Evolutionary conservation across 2,329 filamentous ascomycete genomes (phyloP), one percentile per base, ranked within the genome.

Genomic region (Sphaerulina vaccinii): DNA sequence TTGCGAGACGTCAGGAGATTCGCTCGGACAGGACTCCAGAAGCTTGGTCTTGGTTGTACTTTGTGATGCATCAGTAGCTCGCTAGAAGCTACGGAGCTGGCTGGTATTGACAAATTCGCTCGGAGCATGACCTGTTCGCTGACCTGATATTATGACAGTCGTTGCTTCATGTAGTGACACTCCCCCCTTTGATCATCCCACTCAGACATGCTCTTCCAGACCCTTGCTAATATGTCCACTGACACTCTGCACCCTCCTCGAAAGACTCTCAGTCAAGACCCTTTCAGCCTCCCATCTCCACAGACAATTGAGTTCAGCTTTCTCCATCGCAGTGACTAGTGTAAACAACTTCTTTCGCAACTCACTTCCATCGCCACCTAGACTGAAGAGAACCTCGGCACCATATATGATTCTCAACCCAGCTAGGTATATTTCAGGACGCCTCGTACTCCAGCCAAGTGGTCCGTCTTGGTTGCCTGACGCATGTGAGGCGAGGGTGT

Each of bases 361-460:
- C 27, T 57, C 27, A 52, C 43, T 7, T 57, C 57, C 27, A 40
- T 40, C 16, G 33, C 46, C 8, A 32, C 47, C 46, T 49, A 69
- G 67, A 6, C 45, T 38, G 49, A 73, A 47, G 29, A 76, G 62
- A 8, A 72, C 65, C n/a, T 73, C 71, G 7, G 69, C 65, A 7
- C 66, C 69, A 49, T 70, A 71, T 5, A 80, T 51, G 0, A 79
- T 65, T 16, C 70, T 63, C 55, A 78, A 61, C 0, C 79, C 81
- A 36, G 87, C 70, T 2, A 79, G 76, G 66, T 90, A 92, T 1
- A 85, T 80, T 23, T 84, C 80, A 1, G 83, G 77, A 50, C 84
- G 83, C 1, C 81, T 54, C 24, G 27, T 32, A 32, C 54, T 80
- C 84, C 86, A 90, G 5, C 89, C 88, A 27, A 95, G 71, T 7